Evolutionary conservation across 1,284 basidiomycete species (phyloP).

Genomic region (Trichosporon sp.): DNA sequence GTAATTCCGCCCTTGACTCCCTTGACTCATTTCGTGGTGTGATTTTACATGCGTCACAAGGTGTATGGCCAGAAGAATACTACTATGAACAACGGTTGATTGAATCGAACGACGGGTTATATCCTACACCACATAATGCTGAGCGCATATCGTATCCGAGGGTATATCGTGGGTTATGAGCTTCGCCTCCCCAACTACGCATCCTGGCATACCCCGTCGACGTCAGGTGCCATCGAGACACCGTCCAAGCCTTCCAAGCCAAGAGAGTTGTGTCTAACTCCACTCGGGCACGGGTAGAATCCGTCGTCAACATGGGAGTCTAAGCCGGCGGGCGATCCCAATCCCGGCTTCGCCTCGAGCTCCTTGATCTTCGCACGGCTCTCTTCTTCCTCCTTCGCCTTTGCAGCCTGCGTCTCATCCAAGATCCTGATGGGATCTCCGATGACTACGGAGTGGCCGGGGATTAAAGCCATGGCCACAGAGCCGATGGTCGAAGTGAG

Average conservation of each 20-base stretch:
- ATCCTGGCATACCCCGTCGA: conserved; percentile 31
- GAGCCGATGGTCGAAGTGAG: conserved; percentile 40
- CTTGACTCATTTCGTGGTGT: neutral
- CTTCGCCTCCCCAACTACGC: conserved; percentile 18
- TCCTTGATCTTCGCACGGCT: conserved; percentile 20
- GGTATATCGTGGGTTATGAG: conserved; percentile 16
- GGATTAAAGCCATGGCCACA: conserved; percentile 33
- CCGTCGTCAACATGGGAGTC: neutral
- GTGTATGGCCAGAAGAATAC: neutral
- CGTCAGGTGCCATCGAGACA: conserved; percentile 37
- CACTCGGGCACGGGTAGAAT: neutral
- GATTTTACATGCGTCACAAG: conserved; percentile 18
- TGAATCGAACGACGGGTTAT: neutral
- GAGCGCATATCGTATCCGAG: conserved; percentile 1
- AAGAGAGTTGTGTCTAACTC: conserved; percentile 28
- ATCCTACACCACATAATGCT: conserved; percentile 14
- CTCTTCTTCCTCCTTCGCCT: conserved; percentile 1
- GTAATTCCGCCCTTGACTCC: neutral
- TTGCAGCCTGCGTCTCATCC: conserved; percentile 19
- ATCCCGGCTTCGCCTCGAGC: neutral
- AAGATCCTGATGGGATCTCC: conserved; percentile 25
- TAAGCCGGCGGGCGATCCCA: neutral
- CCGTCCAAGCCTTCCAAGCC: conserved; percentile 35
- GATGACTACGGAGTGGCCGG: conserved; percentile 28
- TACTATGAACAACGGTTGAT: conserved; percentile 11